Evolutionary conservation across 306 rosid genomes (phyloP).

Genomic region (Rosa persica): DNA sequence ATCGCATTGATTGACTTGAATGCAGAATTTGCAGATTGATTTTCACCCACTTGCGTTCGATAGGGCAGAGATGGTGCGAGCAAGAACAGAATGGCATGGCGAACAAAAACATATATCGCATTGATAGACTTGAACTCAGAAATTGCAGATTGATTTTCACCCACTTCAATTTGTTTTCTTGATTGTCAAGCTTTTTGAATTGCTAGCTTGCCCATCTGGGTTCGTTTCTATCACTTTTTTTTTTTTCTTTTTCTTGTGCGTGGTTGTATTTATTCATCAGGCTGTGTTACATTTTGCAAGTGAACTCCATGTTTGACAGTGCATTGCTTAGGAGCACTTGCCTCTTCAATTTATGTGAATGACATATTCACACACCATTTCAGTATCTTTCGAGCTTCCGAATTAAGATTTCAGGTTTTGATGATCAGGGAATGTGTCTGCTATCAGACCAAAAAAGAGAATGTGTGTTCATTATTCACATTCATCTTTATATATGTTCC

Average conservation of each 20-base stretch:
- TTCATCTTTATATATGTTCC: not conserved
- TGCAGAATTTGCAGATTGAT: not conserved
- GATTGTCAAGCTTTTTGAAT: slow-evolving; percentile 4
- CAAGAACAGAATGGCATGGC: slow-evolving; percentile 73
- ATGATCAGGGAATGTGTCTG: not conserved
- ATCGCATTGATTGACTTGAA: not conserved
- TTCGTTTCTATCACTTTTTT: not conserved
- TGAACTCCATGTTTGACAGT: not conserved
- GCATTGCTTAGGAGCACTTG: not conserved
- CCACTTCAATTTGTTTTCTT: not conserved
- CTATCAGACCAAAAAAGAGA: not conserved
- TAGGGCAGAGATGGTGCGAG: slow-evolving; percentile 69
- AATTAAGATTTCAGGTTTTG: not conserved
- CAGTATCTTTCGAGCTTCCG: not conserved
- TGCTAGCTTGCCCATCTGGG: not conserved
- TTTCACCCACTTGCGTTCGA: not conserved
- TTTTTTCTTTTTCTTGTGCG: not conserved
- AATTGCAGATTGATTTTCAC: not conserved
- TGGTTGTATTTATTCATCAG: not conserved
- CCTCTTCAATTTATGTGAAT: not conserved
- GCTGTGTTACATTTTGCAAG: not conserved
- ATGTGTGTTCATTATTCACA: not conserved
- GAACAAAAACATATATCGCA: slow-evolving; percentile 17
- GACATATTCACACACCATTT: not conserved
- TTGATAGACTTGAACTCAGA: not conserved